These are phyloP conservation scores for Solioccasus polychromus DNA, from an alignment of 768 basidiomycete genomes.

Conservation along the genomic window DNA sequence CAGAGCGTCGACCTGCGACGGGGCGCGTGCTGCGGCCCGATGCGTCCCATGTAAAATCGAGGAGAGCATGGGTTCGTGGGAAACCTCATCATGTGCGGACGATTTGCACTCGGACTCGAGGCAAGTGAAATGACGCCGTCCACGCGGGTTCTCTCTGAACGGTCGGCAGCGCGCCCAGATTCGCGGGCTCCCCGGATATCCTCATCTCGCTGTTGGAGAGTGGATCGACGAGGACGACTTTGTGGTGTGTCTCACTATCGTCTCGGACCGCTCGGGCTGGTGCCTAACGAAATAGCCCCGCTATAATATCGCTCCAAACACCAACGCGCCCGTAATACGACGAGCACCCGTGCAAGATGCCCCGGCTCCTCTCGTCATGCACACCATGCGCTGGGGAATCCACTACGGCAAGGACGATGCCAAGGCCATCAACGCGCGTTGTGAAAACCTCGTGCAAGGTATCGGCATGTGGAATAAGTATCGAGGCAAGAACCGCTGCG, in stretches of 20 bases:
- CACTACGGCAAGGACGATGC: conserved; percentile 58
- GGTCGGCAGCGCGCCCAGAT: conserved; percentile 25
- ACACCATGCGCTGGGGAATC: conserved; percentile 90
- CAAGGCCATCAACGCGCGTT: conserved; percentile 86
- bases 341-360: conserved; percentile 25
- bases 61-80: conserved; percentile 41
- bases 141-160: neutral
- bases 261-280: neutral
- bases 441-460: conserved; percentile 73
- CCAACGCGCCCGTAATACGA: conserved; percentile 70
- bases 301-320: conserved; percentile 84
- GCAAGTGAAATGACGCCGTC: conserved; percentile 24
- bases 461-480: conserved; percentile 84
- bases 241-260: conserved; percentile 33
- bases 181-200: conserved; percentile 39
- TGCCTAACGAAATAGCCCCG: conserved; percentile 36
- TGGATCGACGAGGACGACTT: conserved; percentile 64
- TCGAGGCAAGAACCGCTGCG: conserved; percentile 79
- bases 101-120: conserved; percentile 52
- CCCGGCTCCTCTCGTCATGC: conserved; percentile 48
- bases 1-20: conserved; percentile 48
- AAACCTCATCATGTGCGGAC: conserved; percentile 56
- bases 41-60: too few species aligned
- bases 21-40: too few species aligned
- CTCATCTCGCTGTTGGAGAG: conserved; percentile 44